Base-by-base conservation (phyloP, 2,329 filamentous ascomycete species). In the Sarocladium kiliense region DNA sequence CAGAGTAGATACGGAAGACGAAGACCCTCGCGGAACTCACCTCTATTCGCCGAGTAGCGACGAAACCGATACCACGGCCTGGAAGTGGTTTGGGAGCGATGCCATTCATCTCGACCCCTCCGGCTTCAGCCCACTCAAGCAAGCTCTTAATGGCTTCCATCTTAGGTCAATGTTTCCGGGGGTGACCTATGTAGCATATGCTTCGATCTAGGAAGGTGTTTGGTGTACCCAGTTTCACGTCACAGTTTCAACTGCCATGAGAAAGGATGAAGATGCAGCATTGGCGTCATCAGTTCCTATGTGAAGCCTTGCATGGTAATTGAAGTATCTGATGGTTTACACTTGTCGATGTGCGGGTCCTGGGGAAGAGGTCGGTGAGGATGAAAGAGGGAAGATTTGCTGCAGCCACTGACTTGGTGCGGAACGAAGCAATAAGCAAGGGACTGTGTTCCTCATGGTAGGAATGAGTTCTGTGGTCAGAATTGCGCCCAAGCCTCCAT, bases 41-140 rank as follows among this genome's bases (percentile, higher is more conserved):
- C 72, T 87, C 74, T 58, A 94, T 78, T 14, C 79, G 72, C 26
- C 80, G 78, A 12, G 82, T 85, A 4, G 90, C 87, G 53, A 92
- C 78, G 56, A 96, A 84, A 47, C 92, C 91, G 54, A 94, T 80
- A 26, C 91, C 91, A 55, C 88, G 79, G 1, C 85, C 87, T 5
- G 85, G 81, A 16, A 96, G 84, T 37, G 75, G 75, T 39, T 83
- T 78, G 4, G 90, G 85, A 2, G 75, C 74, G 49, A 95, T 82
- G 26, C 85, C 85, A 62, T 86, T 77, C 60, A 91, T 80, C 34
- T 78, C 70, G 26, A 95, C 79, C 14, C 88, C 88, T 56, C 83
- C 78, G 1, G 72, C 69, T 30, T 76, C 67, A 1, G 87, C 86
- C 89, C 91, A 96, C 57, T 77, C 64, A 2, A 86, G 75, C 57